A percentile compares a stretch with the other conserved stretches of the same genome.
Evolutionary conservation across 2,329 filamentous ascomycete genomes (phyloP).

Genomic region (Aspergillus terreus): DNA sequence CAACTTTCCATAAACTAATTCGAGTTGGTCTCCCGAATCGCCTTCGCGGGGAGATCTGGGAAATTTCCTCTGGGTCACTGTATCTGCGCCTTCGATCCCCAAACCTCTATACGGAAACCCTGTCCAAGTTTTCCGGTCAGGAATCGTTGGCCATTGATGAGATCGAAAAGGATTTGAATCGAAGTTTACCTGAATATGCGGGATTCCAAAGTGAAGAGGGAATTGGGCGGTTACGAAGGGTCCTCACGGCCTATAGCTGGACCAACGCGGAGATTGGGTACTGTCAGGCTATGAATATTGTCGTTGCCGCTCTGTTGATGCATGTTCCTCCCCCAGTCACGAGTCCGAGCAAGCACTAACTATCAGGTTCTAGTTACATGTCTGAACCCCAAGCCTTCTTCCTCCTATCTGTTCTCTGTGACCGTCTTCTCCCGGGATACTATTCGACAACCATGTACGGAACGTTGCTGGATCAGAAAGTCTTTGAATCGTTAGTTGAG

Average conservation of each 20-base stretch:
- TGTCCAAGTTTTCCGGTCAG: conserved; percentile 76
- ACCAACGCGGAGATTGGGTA: conserved; percentile 93
- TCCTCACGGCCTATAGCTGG: conserved; percentile 97
- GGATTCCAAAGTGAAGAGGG: conserved; percentile 96
- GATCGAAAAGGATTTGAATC: conserved; percentile 97
- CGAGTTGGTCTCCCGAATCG: conserved; percentile 92
- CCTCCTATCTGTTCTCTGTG: conserved; percentile 83
- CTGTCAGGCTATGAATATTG: conserved; percentile 99
- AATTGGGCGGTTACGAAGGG: conserved; percentile 81
- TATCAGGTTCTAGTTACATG: conserved; percentile 66
- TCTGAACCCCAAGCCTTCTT: conserved; percentile 96
- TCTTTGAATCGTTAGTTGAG: conserved; percentile 97
- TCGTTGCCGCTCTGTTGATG: conserved; percentile 94
- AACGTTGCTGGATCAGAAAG: conserved; percentile 90
- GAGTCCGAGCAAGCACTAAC: conserved; percentile 14
- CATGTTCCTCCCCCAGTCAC: conserved; percentile 35
- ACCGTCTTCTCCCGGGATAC: conserved; percentile 89
- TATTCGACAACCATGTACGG: conserved; percentile 99
- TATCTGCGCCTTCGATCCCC: conserved; percentile 85
- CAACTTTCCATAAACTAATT: conserved; percentile 96
- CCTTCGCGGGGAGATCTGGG: conserved; percentile 91
- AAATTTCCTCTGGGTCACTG: conserved; percentile 85
- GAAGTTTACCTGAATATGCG: conserved; percentile 93
- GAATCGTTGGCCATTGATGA: conserved; percentile 96
- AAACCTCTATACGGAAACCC: conserved; percentile 75